A percentile compares a stretch with the other conserved stretches of the same genome.
These are phyloP conservation scores for Dendrobium huoshanense DNA, from an alignment of 106 monocot genomes.

Conservation along the genomic window DNA sequence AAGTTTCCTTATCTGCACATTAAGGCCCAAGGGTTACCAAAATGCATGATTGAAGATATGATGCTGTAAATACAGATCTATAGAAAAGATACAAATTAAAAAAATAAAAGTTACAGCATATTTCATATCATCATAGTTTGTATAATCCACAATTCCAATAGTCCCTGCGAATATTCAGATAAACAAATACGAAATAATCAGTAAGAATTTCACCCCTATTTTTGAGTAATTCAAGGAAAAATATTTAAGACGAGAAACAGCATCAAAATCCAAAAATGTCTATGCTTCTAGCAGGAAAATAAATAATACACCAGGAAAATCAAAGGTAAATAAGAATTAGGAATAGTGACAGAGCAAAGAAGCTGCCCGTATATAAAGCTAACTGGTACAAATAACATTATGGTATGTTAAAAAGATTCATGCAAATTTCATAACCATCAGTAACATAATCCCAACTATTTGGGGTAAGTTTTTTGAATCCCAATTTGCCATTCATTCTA, in stretches of 20 bases:
- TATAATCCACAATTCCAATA: conserved; percentile 74
- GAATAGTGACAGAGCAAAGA: background rate
- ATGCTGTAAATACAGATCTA: background rate
- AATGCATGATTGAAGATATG: background rate
- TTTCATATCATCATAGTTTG: conserved; percentile 95
- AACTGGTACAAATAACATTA: background rate
- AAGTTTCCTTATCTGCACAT: conserved; percentile 74
- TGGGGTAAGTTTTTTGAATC: background rate
- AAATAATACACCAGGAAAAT: background rate
- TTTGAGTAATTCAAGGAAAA: background rate
- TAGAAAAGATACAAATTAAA: background rate
- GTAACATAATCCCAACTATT: background rate
- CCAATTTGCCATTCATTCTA: background rate
- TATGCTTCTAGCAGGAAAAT: background rate
- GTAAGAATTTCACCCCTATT: background rate
- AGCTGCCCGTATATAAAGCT: background rate
- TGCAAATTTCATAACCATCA: background rate
- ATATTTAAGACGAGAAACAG: background rate
- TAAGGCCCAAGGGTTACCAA: background rate
- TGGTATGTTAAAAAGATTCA: background rate
- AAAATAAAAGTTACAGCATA: conserved; percentile 61
- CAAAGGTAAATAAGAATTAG: background rate
- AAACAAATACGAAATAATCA: conserved; percentile 3
- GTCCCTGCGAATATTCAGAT: conserved; percentile 45
- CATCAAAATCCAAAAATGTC: background rate